Base-by-base conservation (phyloP, 768 basidiomycete genomes). In the Leccinum sublutescens region DNA sequence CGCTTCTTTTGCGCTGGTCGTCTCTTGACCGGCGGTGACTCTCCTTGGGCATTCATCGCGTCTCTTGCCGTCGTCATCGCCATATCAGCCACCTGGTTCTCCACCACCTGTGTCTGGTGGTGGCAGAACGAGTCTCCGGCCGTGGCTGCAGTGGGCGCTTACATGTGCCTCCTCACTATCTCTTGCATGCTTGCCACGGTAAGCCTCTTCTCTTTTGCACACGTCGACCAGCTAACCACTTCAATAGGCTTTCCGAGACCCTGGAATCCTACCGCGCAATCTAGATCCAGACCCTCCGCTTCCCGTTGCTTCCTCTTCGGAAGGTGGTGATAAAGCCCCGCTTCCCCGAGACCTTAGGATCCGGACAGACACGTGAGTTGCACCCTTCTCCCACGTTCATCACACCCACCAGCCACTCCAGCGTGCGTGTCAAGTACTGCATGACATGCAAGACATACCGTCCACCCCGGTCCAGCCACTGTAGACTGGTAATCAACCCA, bases 391-490 rank as follows among this genome's bases (percentile, higher is more conserved):
- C 15, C 49, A 23, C 43, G 4, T 40, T 12, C 31, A 21, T 48
- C 50, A n/a, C 21, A 11, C 31, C 43, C 47, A 60, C 49, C 10
- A 17, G 33, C 12, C 2, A 2, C 48, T 43, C 11, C 19, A 95
- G 94, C 29, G 91, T 96, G 36, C 86, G 90, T 10, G 89, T 93
- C 57, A 97, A 96, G 74, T 98, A 93, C 66, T 99, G 96, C 70
- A 83, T 88, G 33, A 98, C 95, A 12, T 99, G 96, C 74, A 84
- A 85, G 66, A 93, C 85, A 2, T 99, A 98, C 70, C 86, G 96
- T 19, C 93, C 96, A 7, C 96, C 96, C 4, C 79, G 96, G 62
- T 90, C 94, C 19, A 96, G 92, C 68, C 96, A 99, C 74, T 99
- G 96, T 72, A 93, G 95, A 72, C 84, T 97, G 85, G 93, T 93